A percentile compares a stretch with the other conserved stretches of the same genome.
Conservation (phyloP, 768 basidiomycete species). For the Clitopilus passeckerianus region DNA sequence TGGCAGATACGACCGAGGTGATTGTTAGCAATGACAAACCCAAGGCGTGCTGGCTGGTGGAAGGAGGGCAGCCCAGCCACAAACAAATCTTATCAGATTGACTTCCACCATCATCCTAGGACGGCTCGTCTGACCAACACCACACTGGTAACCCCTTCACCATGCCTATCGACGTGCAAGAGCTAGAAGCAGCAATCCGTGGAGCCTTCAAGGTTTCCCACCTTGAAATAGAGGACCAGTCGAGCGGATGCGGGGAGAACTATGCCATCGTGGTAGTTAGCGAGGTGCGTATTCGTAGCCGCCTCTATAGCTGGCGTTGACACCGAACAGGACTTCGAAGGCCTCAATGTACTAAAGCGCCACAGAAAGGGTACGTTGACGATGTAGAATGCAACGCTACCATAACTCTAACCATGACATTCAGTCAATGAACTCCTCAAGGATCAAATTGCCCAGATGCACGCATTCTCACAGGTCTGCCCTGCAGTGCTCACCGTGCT, state of each 20-base stretch:
- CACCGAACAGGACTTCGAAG: slow-evolving; percentile 63
- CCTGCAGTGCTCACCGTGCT: background rate
- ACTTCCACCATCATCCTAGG: background rate
- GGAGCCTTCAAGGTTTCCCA: slow-evolving; percentile 58
- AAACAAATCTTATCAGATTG: background rate
- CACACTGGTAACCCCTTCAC: no score
- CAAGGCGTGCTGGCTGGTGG: background rate
- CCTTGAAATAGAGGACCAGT: slow-evolving; percentile 72
- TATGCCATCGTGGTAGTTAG: slow-evolving; percentile 75
- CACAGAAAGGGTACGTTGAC: slow-evolving; percentile 58
- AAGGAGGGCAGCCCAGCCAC: background rate
- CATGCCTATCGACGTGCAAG: slow-evolving; percentile 58
- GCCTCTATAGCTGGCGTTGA: no score
- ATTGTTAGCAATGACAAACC: background rate
- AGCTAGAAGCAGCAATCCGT: slow-evolving; percentile 61
- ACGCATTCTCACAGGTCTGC: slow-evolving; percentile 83
- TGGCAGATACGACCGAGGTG: no score
- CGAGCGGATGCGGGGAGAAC: slow-evolving; percentile 77
- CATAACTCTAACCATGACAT: slow-evolving; percentile 2
- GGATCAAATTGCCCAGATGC: slow-evolving; percentile 71
- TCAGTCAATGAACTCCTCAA: slow-evolving; percentile 77
- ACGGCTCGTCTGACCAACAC: background rate
- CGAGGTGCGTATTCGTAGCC: slow-evolving; percentile 40
- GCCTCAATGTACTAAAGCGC: slow-evolving; percentile 72
- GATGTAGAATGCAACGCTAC: background rate